Evolutionary conservation across 1,139 yeast species (phyloP), one percentile per base, ranked within the genome.

Genomic region (Meyerozyma smithsonii): DNA sequence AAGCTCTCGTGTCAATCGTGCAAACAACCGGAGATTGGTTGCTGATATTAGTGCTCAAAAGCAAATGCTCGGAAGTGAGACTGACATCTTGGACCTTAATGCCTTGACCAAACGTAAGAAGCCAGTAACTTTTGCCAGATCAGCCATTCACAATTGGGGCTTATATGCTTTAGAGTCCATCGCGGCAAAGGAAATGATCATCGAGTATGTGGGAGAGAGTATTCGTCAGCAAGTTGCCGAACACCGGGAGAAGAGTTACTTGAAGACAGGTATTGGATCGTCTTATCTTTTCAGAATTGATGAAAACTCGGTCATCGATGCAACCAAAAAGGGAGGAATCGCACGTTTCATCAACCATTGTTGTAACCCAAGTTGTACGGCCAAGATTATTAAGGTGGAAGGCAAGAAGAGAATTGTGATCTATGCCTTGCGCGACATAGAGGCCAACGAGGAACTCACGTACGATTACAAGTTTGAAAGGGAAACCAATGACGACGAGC

Each of bases 61-160:
- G 52, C 86, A 81, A 48, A 77, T 80, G 54, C 72, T 88, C 47
- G 90, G 94, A 32, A 73, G 83, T 8, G 96, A 88, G 51, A 83
- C 94, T 1, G 96, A 88, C 52, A 76, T 85, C 5, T 64, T 87
- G 49, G 82, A 86, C 42, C 73, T 88, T 62, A 81, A 81, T 52
- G 84, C 86, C 36, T 73, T 90, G 52, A 86, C 89, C 48, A 88
- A 88, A 59, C 76, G 97, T 45, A 88, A 84, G 60, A 92, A 92
- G 58, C 96, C 96, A 0, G 97, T 92, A 10, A 84, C 94, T 14
- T 90, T 90, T 69, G 97, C 97, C 0, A 70, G 98, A 41, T 89
- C 97, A 1, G 95, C 97, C 0, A 92, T 92, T 52, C 98, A 94
- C 59, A 89, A 92, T 55, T 92, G 98, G 98, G 99, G 99, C 0